These are phyloP conservation scores for Diutina rugosa DNA, from an alignment of 1,139 yeast species.

Conservation along the genomic window DNA sequence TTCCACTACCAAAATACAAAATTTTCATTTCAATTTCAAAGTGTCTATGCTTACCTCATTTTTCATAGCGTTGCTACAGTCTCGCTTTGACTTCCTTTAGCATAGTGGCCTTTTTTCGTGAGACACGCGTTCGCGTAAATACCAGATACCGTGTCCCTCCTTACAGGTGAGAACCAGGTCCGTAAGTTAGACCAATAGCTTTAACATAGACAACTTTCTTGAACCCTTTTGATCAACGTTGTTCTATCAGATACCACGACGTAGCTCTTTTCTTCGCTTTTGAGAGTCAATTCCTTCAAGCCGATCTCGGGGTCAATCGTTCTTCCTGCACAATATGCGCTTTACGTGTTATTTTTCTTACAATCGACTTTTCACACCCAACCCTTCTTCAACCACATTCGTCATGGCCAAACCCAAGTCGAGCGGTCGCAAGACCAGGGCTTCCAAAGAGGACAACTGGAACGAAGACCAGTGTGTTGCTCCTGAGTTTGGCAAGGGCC, in stretches of 20 bases:
- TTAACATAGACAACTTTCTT: too few relatives aligned
- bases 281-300: background rate
- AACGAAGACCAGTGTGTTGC: background rate
- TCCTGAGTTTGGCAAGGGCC: conserved; percentile 1
- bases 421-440: background rate
- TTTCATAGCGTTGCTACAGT: background rate
- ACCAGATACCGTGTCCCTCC: background rate
- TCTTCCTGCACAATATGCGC: conserved; percentile 1
- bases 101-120: background rate
- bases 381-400: background rate
- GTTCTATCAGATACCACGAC: too few relatives aligned
- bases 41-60: background rate
- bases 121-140: background rate
- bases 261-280: too few relatives aligned
- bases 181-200: too few relatives aligned
- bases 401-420: conserved; percentile 1
- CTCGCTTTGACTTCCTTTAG: background rate
- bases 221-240: too few relatives aligned
- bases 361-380: background rate
- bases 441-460: background rate
- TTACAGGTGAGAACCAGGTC: too few relatives aligned
- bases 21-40: too few relatives aligned
- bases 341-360: conserved; percentile 1
- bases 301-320: background rate
- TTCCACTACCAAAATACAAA: too few relatives aligned